A percentile compares a stretch with the other conserved stretches of the same genome.
phyloP scores from a whole-genome alignment of 2,329 filamentous ascomycete genomes.

The Atkinsonella hypoxylon region DNA sequence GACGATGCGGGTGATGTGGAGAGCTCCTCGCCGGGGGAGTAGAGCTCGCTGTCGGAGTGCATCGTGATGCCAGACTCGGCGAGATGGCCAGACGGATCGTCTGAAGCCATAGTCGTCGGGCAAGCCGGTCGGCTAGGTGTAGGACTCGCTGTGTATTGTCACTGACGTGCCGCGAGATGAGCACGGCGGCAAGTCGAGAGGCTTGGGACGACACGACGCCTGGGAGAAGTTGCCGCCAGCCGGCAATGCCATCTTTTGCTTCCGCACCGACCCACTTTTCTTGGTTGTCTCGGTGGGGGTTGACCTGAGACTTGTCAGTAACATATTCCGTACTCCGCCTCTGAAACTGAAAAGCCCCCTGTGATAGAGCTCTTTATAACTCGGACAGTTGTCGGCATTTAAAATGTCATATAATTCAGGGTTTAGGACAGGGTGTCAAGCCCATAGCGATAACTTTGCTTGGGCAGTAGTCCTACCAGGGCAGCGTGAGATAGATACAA shows the following conservation, averaged over 20 bases:
- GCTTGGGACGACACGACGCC: not conserved
- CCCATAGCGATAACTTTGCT: too few species aligned
- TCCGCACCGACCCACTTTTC: too few species aligned
- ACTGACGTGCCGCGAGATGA: not conserved
- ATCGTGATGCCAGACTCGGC: slow-evolving; percentile 66
- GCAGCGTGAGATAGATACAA: too few species aligned
- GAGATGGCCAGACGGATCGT: slow-evolving; percentile 41
- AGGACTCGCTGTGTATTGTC: not conserved
- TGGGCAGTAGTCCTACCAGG: too few species aligned
- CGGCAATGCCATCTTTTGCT: not conserved
- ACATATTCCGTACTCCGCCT: too few species aligned
- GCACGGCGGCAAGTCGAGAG: not conserved
- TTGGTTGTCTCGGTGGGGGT: too few species aligned
- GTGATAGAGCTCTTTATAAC: too few species aligned
- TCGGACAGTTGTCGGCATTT: too few species aligned
- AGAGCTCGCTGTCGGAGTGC: slow-evolving; percentile 73
- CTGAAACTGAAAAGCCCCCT: too few species aligned
- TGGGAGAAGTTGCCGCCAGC: not conserved
- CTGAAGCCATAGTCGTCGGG: slow-evolving; percentile 36
- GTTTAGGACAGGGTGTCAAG: too few species aligned
- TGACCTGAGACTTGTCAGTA: too few species aligned
- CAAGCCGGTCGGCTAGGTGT: not conserved
- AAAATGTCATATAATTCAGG: too few species aligned
- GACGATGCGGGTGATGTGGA: slow-evolving; percentile 50
- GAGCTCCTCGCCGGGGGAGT: slow-evolving; percentile 53